phyloP scores from a whole-genome alignment of 257 asterid genomes.

The Mentha longifolia region DNA sequence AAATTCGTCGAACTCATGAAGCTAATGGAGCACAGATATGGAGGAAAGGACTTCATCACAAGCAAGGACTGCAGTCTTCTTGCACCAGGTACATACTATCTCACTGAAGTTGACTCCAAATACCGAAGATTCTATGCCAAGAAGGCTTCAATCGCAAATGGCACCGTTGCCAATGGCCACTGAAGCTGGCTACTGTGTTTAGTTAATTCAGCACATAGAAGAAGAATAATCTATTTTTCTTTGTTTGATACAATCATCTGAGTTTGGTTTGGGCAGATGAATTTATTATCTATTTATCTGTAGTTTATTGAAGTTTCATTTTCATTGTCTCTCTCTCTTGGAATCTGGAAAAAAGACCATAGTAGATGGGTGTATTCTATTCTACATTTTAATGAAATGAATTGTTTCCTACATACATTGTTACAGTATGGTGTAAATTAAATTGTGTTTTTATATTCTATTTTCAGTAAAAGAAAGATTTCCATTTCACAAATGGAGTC shows the following conservation, averaged over 20 bases:
- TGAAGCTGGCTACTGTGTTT: constrained; percentile 44
- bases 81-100: constrained; percentile 82
- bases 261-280: constrained; percentile 36
- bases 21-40: constrained; percentile 96
- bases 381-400: constrained; percentile 30
- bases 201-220: constrained; percentile 39
- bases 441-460: too few species aligned
- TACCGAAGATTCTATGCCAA: constrained; percentile 82
- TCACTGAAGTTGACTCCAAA: constrained; percentile 90
- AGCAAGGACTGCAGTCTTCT: constrained; percentile 86
- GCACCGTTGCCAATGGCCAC: constrained; percentile 69
- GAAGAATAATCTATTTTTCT: constrained; percentile 39
- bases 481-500: too few species aligned
- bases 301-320: constrained; percentile 21
- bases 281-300: constrained; percentile 30
- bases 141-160: constrained; percentile 63
- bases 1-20: constrained; percentile 83
- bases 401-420: background rate
- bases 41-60: constrained; percentile 80
- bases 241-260: constrained; percentile 34
- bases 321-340: constrained; percentile 19
- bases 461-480: too few species aligned
- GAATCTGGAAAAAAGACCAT: constrained; percentile 10
- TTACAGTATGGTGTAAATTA: background rate
- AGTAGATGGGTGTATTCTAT: constrained; percentile 32